Evolutionary conservation across 371 early-diverging fungal species (phyloP).

Genomic region (Haplosporangium sp.): DNA sequence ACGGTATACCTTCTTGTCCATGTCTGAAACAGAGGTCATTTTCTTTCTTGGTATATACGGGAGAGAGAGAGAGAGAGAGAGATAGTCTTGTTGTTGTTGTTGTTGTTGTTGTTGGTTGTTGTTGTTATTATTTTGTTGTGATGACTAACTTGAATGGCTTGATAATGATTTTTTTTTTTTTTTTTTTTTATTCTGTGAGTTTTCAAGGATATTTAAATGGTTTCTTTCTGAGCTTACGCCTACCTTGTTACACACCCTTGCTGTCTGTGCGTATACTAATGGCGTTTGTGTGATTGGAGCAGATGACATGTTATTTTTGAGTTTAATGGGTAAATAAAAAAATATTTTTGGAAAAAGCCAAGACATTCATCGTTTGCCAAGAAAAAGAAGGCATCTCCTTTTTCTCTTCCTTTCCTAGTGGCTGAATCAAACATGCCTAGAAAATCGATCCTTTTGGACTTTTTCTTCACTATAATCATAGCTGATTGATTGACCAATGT

Average conservation of each 20-base stretch:
- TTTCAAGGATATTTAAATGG: not conserved
- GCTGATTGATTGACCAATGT: not conserved
- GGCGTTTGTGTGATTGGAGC: no score
- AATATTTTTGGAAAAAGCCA: not conserved
- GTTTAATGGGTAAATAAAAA: not conserved
- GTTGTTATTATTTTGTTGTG: no score
- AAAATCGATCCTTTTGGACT: no score
- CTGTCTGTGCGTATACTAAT: constrained; percentile 1
- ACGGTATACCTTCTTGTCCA: constrained; percentile 3
- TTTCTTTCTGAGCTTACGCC: no score
- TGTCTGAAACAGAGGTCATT: constrained; percentile 2
- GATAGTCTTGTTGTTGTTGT: not conserved
- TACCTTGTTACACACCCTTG: not conserved
- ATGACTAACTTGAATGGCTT: no score
- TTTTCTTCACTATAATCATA: not conserved
- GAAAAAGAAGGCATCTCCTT: not conserved
- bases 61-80: not conserved
- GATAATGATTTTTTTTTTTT: not conserved
- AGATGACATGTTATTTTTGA: no score
- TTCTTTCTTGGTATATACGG: not conserved
- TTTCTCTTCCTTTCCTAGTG: not conserved
- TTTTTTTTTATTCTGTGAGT: not conserved
- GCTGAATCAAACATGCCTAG: not conserved
- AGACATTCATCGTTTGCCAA: not conserved
- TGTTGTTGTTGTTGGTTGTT: not conserved